Conservation (phyloP, 2,329 filamentous ascomycete species). For the Ascochyta koolunga region DNA sequence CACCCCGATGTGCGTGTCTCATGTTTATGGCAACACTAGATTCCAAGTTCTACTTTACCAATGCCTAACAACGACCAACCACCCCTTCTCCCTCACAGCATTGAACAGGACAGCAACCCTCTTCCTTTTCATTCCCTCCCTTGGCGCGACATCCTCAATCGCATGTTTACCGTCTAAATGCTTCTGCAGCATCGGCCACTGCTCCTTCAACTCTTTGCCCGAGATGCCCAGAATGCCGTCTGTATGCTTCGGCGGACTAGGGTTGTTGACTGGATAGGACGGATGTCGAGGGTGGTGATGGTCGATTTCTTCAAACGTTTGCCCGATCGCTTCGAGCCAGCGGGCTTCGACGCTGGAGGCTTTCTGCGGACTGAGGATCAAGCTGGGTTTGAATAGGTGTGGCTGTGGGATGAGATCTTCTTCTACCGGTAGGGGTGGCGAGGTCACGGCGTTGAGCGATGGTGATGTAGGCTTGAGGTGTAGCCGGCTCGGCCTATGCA, state of each 20-base stretch:
- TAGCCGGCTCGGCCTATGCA: conserved; percentile 41
- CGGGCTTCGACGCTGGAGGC: conserved; percentile 79
- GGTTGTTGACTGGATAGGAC: conserved; percentile 21
- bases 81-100: conserved; percentile 73
- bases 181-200: conserved; percentile 76
- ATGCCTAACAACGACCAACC: conserved; percentile 53
- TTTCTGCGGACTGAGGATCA: conserved; percentile 76
- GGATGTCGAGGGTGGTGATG: conserved; percentile 16
- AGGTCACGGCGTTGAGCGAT: conserved; percentile 23
- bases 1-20: background rate
- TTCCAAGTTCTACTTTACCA: conserved; percentile 32
- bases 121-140: conserved; percentile 86
- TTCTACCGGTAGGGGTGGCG: conserved; percentile 25
- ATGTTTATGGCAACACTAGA: background rate
- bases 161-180: conserved; percentile 88
- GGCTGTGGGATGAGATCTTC: conserved; percentile 26
- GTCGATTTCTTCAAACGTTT: conserved; percentile 49
- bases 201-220: conserved; percentile 57
- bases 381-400: conserved; percentile 33
- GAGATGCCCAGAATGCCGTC: conserved; percentile 27
- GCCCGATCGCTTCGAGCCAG: conserved; percentile 60
- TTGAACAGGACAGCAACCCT: conserved; percentile 59
- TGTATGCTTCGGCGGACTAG: conserved; percentile 29
- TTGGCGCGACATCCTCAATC: conserved; percentile 83
- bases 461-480: conserved; percentile 42